A percentile compares a stretch with the other conserved stretches of the same genome.
Evolutionary conservation across 1,139 yeast genomes (phyloP).

Genomic region (Nakaseomyces delphensis): DNA sequence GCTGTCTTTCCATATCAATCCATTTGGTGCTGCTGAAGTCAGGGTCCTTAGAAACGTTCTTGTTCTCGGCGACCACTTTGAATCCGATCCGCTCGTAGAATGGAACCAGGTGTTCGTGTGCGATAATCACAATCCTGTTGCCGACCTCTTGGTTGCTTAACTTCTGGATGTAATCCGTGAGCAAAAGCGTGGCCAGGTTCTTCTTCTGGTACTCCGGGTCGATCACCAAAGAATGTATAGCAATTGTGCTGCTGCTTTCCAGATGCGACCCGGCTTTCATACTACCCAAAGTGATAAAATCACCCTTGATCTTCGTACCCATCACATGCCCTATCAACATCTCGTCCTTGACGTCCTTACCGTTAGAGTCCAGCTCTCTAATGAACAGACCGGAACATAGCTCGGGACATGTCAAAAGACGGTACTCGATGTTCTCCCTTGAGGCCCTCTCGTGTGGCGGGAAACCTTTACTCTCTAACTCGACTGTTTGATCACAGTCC

Average conservation of each 20-base stretch:
- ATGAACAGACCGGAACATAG: slow-evolving; percentile 79
- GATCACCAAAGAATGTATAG: slow-evolving; percentile 74
- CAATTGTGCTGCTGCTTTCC: slow-evolving; percentile 67
- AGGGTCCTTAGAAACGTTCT: slow-evolving; percentile 25
- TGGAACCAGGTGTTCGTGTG: slow-evolving; percentile 58
- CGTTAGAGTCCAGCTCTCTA: slow-evolving; percentile 46
- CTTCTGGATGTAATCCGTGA: slow-evolving; percentile 87
- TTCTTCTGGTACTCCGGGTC: slow-evolving; percentile 73
- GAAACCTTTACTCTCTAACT: slow-evolving; percentile 63
- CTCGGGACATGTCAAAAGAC: slow-evolving; percentile 80
- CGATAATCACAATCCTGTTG: slow-evolving; percentile 63
- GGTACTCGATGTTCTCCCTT: slow-evolving; percentile 52
- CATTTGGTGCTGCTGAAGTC: slow-evolving; percentile 27
- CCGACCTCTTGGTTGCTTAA: slow-evolving; percentile 83
- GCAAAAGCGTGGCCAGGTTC: slow-evolving; percentile 70
- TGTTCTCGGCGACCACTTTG: slow-evolving; percentile 28
- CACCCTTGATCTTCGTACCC: slow-evolving; percentile 60
- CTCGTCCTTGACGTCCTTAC: slow-evolving; percentile 41
- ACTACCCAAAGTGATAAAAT: slow-evolving; percentile 49
- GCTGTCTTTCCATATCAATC: slow-evolving; percentile 33
- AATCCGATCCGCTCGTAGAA: slow-evolving; percentile 81
- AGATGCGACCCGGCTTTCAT: slow-evolving; percentile 57
- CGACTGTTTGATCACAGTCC: slow-evolving; percentile 55
- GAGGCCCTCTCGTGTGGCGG: slow-evolving; percentile 61
- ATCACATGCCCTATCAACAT: slow-evolving; percentile 73